Evolutionary conservation across 2,329 filamentous ascomycete genomes (phyloP).

Genomic region (Teratosphaeria pseudoeucalypti): DNA sequence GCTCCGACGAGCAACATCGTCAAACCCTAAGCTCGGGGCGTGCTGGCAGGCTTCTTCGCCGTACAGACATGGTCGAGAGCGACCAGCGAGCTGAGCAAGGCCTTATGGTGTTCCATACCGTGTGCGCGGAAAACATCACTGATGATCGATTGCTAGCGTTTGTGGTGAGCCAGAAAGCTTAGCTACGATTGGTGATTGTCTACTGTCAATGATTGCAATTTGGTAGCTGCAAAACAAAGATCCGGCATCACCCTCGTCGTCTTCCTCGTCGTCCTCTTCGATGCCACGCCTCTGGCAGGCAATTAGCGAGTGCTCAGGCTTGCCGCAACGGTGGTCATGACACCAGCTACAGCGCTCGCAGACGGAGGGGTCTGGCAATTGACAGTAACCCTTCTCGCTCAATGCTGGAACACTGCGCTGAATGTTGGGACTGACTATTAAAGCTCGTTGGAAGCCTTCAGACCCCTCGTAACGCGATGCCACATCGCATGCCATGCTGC

Average conservation of each 20-base stretch:
- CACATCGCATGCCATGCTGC: background rate
- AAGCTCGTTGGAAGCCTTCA: background rate
- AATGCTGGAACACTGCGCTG: background rate
- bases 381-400: background rate
- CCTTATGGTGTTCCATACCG: too few species aligned
- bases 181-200: too few species aligned
- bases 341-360: background rate
- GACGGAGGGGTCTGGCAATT: background rate
- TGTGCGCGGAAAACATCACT: too few species aligned
- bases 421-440: background rate
- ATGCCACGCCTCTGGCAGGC: background rate
- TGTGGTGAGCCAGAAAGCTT: too few species aligned
- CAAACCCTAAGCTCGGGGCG: too few species aligned
- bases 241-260: too few species aligned
- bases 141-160: too few species aligned
- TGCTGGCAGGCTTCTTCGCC: too few species aligned
- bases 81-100: too few species aligned
- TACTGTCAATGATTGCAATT: background rate
- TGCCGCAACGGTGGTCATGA: background rate
- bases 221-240: background rate
- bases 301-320: background rate
- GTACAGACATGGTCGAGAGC: too few species aligned
- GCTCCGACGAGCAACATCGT: too few species aligned
- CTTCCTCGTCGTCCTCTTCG: background rate
- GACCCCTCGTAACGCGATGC: background rate